These are phyloP conservation scores for Penicillium aurantiogriseum DNA, from an alignment of 2,329 filamentous ascomycete genomes.

Conservation along the genomic window DNA sequence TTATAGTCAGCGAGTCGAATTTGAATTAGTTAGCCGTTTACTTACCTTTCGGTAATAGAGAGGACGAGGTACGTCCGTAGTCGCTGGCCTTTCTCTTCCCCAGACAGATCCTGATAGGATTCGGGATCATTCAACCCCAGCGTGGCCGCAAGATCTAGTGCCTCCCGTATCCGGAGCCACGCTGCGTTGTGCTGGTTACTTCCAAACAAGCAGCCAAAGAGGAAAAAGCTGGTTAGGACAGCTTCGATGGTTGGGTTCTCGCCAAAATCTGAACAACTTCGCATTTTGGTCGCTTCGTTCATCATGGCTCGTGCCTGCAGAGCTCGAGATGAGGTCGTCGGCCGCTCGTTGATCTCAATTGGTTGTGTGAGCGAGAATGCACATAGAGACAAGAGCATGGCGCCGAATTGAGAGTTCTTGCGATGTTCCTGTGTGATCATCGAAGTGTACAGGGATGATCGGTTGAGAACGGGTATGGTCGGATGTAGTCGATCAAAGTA, in stretches of 20 bases:
- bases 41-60: slow-evolving; percentile 38
- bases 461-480: slow-evolving; percentile 43
- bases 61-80: slow-evolving; percentile 39
- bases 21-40: background rate
- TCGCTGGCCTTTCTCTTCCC: slow-evolving; percentile 41
- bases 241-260: slow-evolving; percentile 44
- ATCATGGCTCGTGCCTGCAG: slow-evolving; percentile 44
- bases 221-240: slow-evolving; percentile 69
- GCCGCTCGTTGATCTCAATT: slow-evolving; percentile 45
- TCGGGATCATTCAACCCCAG: slow-evolving; percentile 42
- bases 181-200: slow-evolving; percentile 73
- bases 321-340: slow-evolving; percentile 35
- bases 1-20: slow-evolving; percentile 3
- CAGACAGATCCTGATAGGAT: slow-evolving; percentile 37
- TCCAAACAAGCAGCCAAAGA: slow-evolving; percentile 70
- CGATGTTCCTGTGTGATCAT: slow-evolving; percentile 46
- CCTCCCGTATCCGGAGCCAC: slow-evolving; percentile 75
- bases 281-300: slow-evolving; percentile 46
- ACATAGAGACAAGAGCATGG: slow-evolving; percentile 45
- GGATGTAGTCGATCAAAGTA: slow-evolving; percentile 47
- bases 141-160: slow-evolving; percentile 47
- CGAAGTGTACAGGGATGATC: slow-evolving; percentile 42
- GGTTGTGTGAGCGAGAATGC: slow-evolving; percentile 48
- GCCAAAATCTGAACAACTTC: slow-evolving; percentile 42
- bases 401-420: slow-evolving; percentile 43